A percentile compares a stretch with the other conserved stretches of the same genome.
These are phyloP conservation scores for Albifimbria verrucaria DNA, from an alignment of 2,329 filamentous ascomycete genomes.

Conservation along the genomic window DNA sequence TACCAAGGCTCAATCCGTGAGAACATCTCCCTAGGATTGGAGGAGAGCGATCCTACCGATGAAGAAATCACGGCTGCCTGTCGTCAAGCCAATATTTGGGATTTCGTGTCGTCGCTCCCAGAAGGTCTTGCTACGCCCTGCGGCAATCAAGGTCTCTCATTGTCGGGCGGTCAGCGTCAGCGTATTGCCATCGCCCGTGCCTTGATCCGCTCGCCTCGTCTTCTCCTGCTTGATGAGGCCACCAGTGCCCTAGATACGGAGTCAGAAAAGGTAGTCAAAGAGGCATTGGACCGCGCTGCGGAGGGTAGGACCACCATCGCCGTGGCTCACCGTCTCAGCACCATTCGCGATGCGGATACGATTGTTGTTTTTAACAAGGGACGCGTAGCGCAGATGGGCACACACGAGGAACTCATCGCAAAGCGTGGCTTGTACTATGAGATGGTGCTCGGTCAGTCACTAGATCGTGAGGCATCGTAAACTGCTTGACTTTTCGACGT, in stretches of 20 bases:
- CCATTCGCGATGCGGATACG: conserved; percentile 54
- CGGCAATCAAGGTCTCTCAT: conserved; percentile 63
- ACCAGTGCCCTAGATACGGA: conserved; percentile 63
- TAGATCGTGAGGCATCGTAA: conserved; percentile 29
- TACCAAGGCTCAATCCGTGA: conserved; percentile 51
- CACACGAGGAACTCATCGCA: conserved; percentile 54
- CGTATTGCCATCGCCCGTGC: conserved; percentile 70
- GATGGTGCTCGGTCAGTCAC: conserved; percentile 46
- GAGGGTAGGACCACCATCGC: conserved; percentile 53
- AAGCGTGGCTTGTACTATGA: conserved; percentile 47
- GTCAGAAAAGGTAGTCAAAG: conserved; percentile 63
- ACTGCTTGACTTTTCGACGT: neutral
- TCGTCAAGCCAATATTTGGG: conserved; percentile 51
- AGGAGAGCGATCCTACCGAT: conserved; percentile 24
- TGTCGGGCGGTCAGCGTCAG: conserved; percentile 72
- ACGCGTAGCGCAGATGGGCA: conserved; percentile 54
- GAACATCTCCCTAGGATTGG: conserved; percentile 51
- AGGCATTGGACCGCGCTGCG: conserved; percentile 49
- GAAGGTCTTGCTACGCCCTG: conserved; percentile 61
- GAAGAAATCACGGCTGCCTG: conserved; percentile 47
- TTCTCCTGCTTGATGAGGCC: conserved; percentile 72
- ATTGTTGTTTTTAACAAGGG: conserved; percentile 57
- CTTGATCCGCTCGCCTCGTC: conserved; percentile 62
- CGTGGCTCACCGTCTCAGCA: conserved; percentile 60
- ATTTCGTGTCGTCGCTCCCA: conserved; percentile 53